Percentiles rank a stretch among this genome's conserved stretches.
Conservation (phyloP, 345 rosid genomes). For the Citrus maxima region DNA sequence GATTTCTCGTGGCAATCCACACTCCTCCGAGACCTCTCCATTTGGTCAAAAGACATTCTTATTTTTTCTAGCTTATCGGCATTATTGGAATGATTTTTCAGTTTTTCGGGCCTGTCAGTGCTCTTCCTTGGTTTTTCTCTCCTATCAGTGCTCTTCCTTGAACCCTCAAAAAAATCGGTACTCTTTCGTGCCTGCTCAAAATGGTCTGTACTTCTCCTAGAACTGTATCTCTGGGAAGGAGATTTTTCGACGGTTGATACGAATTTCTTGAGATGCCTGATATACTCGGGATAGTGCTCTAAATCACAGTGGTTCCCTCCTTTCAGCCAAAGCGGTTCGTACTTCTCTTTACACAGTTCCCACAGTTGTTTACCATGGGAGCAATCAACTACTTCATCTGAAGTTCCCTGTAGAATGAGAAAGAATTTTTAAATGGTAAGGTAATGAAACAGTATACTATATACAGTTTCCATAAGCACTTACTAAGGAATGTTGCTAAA, state of each 20-base stretch:
- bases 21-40: slow-evolving; percentile 83
- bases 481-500: background rate
- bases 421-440: background rate
- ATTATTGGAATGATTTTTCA: slow-evolving; percentile 46
- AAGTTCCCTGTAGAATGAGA: slow-evolving; percentile 63
- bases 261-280: slow-evolving; percentile 93
- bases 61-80: slow-evolving; percentile 53
- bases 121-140: slow-evolving; percentile 91
- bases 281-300: slow-evolving; percentile 80
- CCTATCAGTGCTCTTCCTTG: slow-evolving; percentile 79
- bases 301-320: slow-evolving; percentile 93
- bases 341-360: slow-evolving; percentile 88
- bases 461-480: background rate
- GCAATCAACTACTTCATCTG: slow-evolving; percentile 93
- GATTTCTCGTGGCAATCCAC: slow-evolving; percentile 90
- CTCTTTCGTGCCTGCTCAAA: slow-evolving; percentile 56
- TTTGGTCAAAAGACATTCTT: slow-evolving; percentile 55
- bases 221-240: slow-evolving; percentile 58
- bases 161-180: slow-evolving; percentile 56
- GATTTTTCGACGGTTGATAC: slow-evolving; percentile 80
- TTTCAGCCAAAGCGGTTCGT: slow-evolving; percentile 93
- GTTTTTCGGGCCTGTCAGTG: slow-evolving; percentile 55
- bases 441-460: background rate
- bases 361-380: slow-evolving; percentile 95
- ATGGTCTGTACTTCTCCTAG: slow-evolving; percentile 61